These are phyloP conservation scores for Aspergillus glaucus DNA, from an alignment of 2,329 filamentous ascomycete genomes.

Conservation along the genomic window DNA sequence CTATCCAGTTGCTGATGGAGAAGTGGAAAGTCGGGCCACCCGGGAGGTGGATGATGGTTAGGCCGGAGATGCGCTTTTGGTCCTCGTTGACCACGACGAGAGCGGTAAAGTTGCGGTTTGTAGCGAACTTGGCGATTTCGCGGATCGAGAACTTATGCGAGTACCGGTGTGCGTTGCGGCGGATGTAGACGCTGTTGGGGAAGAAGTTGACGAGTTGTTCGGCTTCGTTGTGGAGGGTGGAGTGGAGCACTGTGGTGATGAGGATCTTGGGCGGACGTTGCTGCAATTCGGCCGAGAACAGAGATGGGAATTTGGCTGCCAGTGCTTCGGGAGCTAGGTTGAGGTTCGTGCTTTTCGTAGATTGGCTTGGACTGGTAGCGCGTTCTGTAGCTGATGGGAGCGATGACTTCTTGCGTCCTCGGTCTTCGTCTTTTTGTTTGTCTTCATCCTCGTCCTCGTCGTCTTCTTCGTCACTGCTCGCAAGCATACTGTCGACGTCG, in stretches of 20 bases:
- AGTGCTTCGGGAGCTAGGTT: conserved; percentile 56
- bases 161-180: conserved; percentile 74
- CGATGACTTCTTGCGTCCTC: conserved; percentile 28
- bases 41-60: conserved; percentile 80
- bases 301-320: conserved; percentile 53
- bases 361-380: conserved; percentile 50
- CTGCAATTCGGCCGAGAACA: conserved; percentile 49
- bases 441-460: conserved; percentile 41
- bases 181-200: conserved; percentile 75
- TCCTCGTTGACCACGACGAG: conserved; percentile 85
- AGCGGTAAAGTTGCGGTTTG: conserved; percentile 74
- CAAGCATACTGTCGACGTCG: conserved; percentile 72
- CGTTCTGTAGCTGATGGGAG: conserved; percentile 40
- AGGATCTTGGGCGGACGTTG: conserved; percentile 71
- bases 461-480: conserved; percentile 46
- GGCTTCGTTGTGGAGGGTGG: conserved; percentile 78
- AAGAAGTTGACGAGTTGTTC: conserved; percentile 72
- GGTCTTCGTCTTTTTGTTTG: conserved; percentile 37
- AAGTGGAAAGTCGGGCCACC: conserved; percentile 89
- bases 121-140: conserved; percentile 81
- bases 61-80: conserved; percentile 71
- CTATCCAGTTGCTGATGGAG: conserved; percentile 80
- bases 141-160: conserved; percentile 85
- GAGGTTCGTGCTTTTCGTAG: conserved; percentile 54
- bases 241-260: conserved; percentile 84